Evolutionary conservation across 306 rosid species (phyloP).

Genomic region (Glycine soja): DNA sequence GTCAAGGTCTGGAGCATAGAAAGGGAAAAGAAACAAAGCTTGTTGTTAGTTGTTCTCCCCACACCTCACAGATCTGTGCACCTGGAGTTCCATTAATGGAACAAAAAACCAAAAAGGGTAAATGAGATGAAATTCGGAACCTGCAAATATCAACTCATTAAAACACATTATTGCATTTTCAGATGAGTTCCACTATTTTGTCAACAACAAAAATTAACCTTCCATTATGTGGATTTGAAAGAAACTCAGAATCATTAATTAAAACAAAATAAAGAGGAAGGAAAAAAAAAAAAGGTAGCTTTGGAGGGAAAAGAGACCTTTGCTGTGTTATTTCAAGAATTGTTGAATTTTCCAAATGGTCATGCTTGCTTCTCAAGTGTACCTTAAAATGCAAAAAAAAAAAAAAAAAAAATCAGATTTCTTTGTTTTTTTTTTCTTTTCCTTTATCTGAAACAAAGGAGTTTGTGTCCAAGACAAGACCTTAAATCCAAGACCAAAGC

Average conservation of each 20-base stretch:
- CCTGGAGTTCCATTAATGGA: slow-evolving; percentile 49
- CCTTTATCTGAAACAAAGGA: slow-evolving; percentile 2
- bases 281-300: too few relatives aligned
- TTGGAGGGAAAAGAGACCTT: not conserved
- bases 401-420: slow-evolving; percentile 3
- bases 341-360: slow-evolving; percentile 34
- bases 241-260: not conserved
- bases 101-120: slow-evolving; percentile 21
- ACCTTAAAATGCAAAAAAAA: slow-evolving; percentile 31
- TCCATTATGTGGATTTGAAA: not conserved
- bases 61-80: slow-evolving; percentile 66
- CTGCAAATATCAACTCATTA: slow-evolving; percentile 27
- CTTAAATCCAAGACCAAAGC: slow-evolving; percentile 26
- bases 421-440: not conserved
- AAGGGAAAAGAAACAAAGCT: not conserved
- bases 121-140: slow-evolving; percentile 32
- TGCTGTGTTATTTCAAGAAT: slow-evolving; percentile 32
- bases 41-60: not conserved
- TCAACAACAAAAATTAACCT: not conserved
- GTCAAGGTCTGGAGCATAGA: slow-evolving; percentile 45
- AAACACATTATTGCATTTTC: slow-evolving; percentile 43
- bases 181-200: slow-evolving; percentile 38
- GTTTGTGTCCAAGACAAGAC: slow-evolving; percentile 9
- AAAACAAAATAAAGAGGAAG: slow-evolving; percentile 6
- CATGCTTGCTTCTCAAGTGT: slow-evolving; percentile 31